Evolutionary conservation across 208 protist species (phyloP).

Genomic region (Acanthamoeba quina): DNA sequence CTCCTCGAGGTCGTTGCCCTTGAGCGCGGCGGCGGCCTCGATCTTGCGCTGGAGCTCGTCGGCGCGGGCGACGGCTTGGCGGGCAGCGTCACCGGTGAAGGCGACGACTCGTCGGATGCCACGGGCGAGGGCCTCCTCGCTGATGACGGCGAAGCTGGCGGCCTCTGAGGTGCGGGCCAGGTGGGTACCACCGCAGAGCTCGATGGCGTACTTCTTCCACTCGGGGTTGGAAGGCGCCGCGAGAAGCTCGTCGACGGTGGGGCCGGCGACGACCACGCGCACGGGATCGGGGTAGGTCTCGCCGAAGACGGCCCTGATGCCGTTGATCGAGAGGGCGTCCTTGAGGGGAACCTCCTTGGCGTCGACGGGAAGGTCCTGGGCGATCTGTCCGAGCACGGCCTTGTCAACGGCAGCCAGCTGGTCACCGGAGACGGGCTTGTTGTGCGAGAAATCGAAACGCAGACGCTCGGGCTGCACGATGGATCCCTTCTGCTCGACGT

Average conservation of each 20-base stretch:
- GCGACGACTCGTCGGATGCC: conserved; percentile 88
- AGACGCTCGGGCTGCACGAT: conserved; percentile 70
- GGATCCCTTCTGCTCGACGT: conserved; percentile 56
- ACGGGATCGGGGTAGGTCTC: conserved; percentile 99
- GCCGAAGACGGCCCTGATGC: conserved; percentile 96
- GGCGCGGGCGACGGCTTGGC: conserved; percentile 6
- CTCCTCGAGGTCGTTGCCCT: background rate
- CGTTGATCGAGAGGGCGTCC: conserved; percentile 85
- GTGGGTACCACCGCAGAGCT: conserved; percentile 98
- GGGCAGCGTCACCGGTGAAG: conserved; percentile 84
- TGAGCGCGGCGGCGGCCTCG: conserved; percentile 25
- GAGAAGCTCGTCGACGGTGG: conserved; percentile 93
- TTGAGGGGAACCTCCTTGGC: conserved; percentile 92
- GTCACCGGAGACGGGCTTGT: conserved; percentile 36
- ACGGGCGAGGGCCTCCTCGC: conserved; percentile 93
- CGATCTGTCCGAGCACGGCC: conserved; percentile 93
- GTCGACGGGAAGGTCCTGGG: conserved; percentile 91
- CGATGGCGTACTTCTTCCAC: conserved; percentile 94
- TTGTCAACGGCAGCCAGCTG: conserved; percentile 97
- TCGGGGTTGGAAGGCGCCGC: conserved; percentile 91
- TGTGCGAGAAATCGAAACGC: conserved; percentile 76
- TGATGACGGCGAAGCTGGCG: conserved; percentile 94
- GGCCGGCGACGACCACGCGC: conserved; percentile 97
- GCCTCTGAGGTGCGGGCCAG: conserved; percentile 92
- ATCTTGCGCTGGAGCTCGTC: conserved; percentile 55